Percentiles rank a stretch among this genome's conserved stretches.
These are phyloP conservation scores for Suhomyces atakaporum DNA, from an alignment of 1,139 yeast species.

Conservation along the genomic window DNA sequence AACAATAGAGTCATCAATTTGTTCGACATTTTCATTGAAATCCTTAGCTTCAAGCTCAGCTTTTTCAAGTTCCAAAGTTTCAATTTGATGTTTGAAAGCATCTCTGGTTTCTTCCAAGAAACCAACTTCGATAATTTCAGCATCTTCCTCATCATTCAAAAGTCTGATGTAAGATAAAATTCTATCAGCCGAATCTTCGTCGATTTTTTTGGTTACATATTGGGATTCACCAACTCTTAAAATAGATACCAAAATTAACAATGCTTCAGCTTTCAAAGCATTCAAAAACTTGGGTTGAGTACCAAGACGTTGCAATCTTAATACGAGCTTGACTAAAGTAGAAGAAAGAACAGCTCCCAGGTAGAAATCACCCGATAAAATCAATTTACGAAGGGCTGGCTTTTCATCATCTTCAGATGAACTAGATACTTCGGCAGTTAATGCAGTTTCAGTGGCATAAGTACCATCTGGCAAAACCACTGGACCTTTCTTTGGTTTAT, in stretches of 20 bases:
- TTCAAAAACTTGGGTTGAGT: slow-evolving; percentile 61
- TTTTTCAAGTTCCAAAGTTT: slow-evolving; percentile 55
- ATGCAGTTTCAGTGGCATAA: slow-evolving; percentile 93
- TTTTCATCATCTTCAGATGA: slow-evolving; percentile 34
- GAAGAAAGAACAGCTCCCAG: slow-evolving; percentile 87
- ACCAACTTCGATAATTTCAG: slow-evolving; percentile 58
- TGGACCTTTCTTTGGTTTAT: slow-evolving; percentile 58
- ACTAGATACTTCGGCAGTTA: slow-evolving; percentile 47
- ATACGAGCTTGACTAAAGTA: slow-evolving; percentile 83
- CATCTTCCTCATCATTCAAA: slow-evolving; percentile 65
- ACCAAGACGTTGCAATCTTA: slow-evolving; percentile 68
- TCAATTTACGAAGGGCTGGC: slow-evolving; percentile 80
- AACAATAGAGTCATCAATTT: slow-evolving; percentile 76
- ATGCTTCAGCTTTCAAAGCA: slow-evolving; percentile 92
- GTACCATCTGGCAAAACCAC: slow-evolving; percentile 96
- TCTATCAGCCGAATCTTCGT: slow-evolving; percentile 94
- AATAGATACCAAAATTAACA: slow-evolving; percentile 87
- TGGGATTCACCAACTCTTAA: slow-evolving; percentile 86
- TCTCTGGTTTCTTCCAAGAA: slow-evolving; percentile 86
- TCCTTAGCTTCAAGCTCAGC: slow-evolving; percentile 61
- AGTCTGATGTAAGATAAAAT: slow-evolving; percentile 80
- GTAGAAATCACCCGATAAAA: slow-evolving; percentile 87
- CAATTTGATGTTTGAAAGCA: slow-evolving; percentile 72
- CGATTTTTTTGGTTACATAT: slow-evolving; percentile 75
- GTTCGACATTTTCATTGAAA: slow-evolving; percentile 68